These are phyloP conservation scores for Ustulina deusta DNA, from an alignment of 2,329 filamentous ascomycete species.

Conservation along the genomic window DNA sequence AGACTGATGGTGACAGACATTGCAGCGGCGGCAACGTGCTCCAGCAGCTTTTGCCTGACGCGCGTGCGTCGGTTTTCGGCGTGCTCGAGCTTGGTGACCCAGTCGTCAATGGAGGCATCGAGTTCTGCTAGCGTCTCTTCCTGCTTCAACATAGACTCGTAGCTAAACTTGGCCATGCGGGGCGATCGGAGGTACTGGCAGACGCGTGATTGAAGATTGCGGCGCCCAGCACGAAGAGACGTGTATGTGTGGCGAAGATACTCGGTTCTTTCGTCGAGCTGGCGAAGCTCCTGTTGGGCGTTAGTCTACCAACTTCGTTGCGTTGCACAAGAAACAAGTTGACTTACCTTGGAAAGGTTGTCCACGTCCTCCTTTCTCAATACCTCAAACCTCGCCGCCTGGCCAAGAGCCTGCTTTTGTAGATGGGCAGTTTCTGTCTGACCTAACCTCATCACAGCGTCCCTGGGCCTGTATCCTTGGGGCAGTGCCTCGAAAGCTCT, in stretches of 20 bases:
- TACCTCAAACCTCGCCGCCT: constrained; percentile 74
- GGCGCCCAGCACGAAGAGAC: constrained; percentile 78
- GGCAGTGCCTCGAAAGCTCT: constrained; percentile 72
- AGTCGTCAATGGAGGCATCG: constrained; percentile 82
- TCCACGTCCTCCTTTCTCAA: constrained; percentile 72
- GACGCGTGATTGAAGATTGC: constrained; percentile 81
- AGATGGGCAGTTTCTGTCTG: constrained; percentile 63
- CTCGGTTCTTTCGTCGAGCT: constrained; percentile 81
- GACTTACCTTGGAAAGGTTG: constrained; percentile 69
- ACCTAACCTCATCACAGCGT: constrained; percentile 63
- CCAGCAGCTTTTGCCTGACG: constrained; percentile 82
- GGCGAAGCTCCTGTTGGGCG: constrained; percentile 71
- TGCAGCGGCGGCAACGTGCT: constrained; percentile 79
- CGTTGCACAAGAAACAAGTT: not conserved
- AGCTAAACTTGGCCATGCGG: constrained; percentile 76
- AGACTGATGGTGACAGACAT: constrained; percentile 55
- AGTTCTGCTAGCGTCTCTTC: constrained; percentile 83
- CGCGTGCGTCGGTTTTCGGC: constrained; percentile 81
- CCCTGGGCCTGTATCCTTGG: constrained; percentile 65
- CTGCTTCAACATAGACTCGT: constrained; percentile 81
- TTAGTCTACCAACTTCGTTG: constrained; percentile 15
- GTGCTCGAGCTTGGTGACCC: constrained; percentile 82
- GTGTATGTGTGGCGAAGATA: constrained; percentile 82
- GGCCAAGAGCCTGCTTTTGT: constrained; percentile 70
- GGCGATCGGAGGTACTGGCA: constrained; percentile 81